These are phyloP conservation scores for Beta lomatogona DNA, from an alignment of 179 eudicot species.

Conservation along the genomic window DNA sequence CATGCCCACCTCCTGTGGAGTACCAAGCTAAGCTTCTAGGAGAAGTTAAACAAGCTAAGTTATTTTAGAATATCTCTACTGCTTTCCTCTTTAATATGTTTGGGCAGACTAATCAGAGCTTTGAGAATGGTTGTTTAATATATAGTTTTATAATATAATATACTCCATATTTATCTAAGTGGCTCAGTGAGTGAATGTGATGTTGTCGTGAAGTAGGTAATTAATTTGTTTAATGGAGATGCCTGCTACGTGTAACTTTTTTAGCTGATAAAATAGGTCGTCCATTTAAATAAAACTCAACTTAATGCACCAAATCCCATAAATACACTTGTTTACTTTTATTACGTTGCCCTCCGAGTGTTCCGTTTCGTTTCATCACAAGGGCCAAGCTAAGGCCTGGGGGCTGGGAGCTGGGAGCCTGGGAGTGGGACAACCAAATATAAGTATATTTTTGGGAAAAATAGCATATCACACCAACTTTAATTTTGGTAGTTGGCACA, in stretches of 20 bases:
- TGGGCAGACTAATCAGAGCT: not conserved
- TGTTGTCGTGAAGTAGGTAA: not conserved
- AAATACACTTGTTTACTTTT: not conserved
- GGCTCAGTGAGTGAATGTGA: not conserved
- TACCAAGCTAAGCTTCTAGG: no score
- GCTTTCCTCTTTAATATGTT: not conserved
- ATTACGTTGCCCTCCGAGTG: not conserved
- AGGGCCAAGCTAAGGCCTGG: no score
- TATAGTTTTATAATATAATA: no score
- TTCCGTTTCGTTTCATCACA: no score
- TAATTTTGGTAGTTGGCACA: no score
- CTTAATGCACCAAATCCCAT: slow-evolving; percentile 19
- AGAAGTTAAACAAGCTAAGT: no score
- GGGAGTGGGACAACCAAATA: no score
- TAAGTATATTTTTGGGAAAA: no score
- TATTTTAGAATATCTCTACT: no score
- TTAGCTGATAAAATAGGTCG: not conserved
- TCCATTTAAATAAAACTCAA: not conserved
- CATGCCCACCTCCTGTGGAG: no score
- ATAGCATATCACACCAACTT: no score
- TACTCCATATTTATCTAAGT: not conserved
- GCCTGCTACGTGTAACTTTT: not conserved
- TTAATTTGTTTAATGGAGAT: not conserved
- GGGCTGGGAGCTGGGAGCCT: no score
- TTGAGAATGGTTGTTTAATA: not conserved